Base-by-base conservation (phyloP, 2,329 filamentous ascomycete species). In the Colletotrichum cordylinicola region DNA sequence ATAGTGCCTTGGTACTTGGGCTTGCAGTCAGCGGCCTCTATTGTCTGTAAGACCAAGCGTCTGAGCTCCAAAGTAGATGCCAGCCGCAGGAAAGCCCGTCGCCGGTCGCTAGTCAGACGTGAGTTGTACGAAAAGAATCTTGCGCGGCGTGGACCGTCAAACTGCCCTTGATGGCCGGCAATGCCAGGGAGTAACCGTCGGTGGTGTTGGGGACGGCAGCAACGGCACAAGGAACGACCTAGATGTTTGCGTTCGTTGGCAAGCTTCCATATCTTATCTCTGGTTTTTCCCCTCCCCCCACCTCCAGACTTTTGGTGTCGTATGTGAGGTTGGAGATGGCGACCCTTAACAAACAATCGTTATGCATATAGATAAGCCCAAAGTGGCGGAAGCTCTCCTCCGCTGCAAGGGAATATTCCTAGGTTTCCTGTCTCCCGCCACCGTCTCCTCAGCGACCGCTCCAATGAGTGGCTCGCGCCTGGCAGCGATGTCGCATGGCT, bases 321-420 rank as follows among this genome's bases (percentile, higher is more conserved):
- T 39, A 48, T n/a, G 33, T 39, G 52, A 72, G 37, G 55, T n/a
- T 37, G 55, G 31, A 35, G 31, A 67, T 62, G 43, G 43, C 66
- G 68, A 72, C 72, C 66, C 68, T 75, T 39, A 66, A 33, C 48
- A 71, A 74, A 21, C 21, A 48, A 33, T 6, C n/a, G 21, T 48
- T 66, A 74, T 61, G 52, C 72, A 66, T 71, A 21, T 56, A 52
- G 68, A 75, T 72, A 67, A 72, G 72, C 62, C 48, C 37, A 43
- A 37, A 55, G 62, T 39, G 68, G 68, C 68, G 61, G 72, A 55
- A 58, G 33, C 13, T 39, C 37, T 24, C 61, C 61, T 72, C 68
- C 68, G 61, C 39, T 72, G 24, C 29, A n/a, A 24, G 48, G 24
- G 21, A 35, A n/a, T 39, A 43, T 61, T 56, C 37, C 24, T 18